A percentile compares a stretch with the other conserved stretches of the same genome.
Conservation (phyloP, 2,329 filamentous ascomycete species). For the Fusarium sp. region DNA sequence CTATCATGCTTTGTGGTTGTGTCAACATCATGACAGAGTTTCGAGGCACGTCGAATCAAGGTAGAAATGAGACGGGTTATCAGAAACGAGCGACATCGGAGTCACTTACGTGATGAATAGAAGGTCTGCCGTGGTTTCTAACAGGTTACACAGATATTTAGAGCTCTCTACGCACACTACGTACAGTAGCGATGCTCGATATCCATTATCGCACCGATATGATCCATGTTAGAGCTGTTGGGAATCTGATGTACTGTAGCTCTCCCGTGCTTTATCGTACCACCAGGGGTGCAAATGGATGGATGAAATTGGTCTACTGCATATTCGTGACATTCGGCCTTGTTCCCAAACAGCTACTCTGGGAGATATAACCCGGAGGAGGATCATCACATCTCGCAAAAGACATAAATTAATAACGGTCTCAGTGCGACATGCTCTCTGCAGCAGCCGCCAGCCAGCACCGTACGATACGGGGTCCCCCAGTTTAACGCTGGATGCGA, state of each 20-base stretch:
- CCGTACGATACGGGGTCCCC: slow-evolving; percentile 14
- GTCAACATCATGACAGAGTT: slow-evolving; percentile 23
- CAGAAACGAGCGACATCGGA: slow-evolving; percentile 17
- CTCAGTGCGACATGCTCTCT: not conserved
- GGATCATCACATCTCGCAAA: slow-evolving; percentile 16
- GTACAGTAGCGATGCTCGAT: not conserved
- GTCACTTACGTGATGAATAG: slow-evolving; percentile 17
- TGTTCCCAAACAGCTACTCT: slow-evolving; percentile 19
- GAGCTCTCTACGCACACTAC: not conserved
- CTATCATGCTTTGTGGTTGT: slow-evolving; percentile 27
- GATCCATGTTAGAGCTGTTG: not conserved
- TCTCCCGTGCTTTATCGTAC: slow-evolving; percentile 36
- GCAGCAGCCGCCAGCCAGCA: slow-evolving; percentile 9
- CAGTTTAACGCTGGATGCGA: slow-evolving; percentile 18
- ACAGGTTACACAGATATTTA: slow-evolving; percentile 27
- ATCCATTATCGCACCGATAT: slow-evolving; percentile 2
- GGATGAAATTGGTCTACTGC: slow-evolving; percentile 14
- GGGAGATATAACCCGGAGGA: slow-evolving; percentile 9
- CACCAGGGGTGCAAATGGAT: slow-evolving; percentile 17
- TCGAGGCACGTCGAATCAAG: not conserved
- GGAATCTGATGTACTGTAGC: slow-evolving; percentile 14
- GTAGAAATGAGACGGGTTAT: not conserved
- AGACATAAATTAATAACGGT: not conserved
- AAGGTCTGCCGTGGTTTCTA: slow-evolving; percentile 18
- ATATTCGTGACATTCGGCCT: slow-evolving; percentile 18